phyloP scores from a whole-genome alignment of 805 yeast genomes.

The Naumovozyma baii region DNA sequence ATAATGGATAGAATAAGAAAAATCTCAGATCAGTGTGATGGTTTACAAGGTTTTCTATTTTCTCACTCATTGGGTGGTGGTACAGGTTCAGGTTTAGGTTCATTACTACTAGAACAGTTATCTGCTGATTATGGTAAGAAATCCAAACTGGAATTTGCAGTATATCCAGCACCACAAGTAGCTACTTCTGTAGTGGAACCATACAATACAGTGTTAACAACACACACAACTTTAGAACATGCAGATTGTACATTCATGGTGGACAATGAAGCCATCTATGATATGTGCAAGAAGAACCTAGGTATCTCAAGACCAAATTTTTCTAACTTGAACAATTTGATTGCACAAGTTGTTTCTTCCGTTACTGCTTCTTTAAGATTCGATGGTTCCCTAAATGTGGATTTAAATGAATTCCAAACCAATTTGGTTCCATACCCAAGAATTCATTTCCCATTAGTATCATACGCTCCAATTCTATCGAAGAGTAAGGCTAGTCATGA shows the following conservation, averaged over 20 bases:
- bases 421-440: conserved; percentile 98
- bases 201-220: conserved; percentile 91
- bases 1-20: conserved; percentile 92
- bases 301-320: conserved; percentile 89
- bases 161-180: conserved; percentile 96
- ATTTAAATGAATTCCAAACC: conserved; percentile 96
- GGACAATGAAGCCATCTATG: conserved; percentile 97
- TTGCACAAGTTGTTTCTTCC: conserved; percentile 96
- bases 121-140: conserved; percentile 91
- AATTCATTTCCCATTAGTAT: conserved; percentile 97
- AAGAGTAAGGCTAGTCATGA: conserved; percentile 89
- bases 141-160: conserved; percentile 95
- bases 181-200: conserved; percentile 98
- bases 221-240: conserved; percentile 95
- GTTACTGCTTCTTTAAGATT: conserved; percentile 97
- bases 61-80: conserved; percentile 99
- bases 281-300: conserved; percentile 92
- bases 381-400: conserved; percentile 95
- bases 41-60: conserved; percentile 92
- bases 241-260: conserved; percentile 99
- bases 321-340: conserved; percentile 77
- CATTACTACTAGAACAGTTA: conserved; percentile 83
- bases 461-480: conserved; percentile 93
- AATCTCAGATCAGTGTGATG: conserved; percentile 94
- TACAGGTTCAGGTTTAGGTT: conserved; percentile 97